These are phyloP conservation scores for Aspergillus olivimuriae DNA, from an alignment of 495 filamentous ascomycete genomes.

Conservation along the genomic window DNA sequence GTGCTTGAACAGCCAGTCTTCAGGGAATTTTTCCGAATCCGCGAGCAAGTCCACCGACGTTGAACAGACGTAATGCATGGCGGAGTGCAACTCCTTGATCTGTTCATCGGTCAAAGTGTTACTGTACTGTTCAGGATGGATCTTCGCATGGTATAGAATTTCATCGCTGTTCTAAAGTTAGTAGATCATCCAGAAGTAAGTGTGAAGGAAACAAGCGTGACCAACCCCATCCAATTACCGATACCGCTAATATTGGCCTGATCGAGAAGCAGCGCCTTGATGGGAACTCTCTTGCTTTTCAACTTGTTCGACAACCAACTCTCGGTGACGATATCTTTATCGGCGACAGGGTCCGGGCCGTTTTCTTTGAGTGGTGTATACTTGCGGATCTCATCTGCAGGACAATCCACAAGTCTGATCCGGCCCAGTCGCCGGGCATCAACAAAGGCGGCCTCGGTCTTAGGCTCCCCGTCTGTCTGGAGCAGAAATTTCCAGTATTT, in stretches of 20 bases:
- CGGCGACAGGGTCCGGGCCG: slow-evolving; percentile 87
- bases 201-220: slow-evolving; percentile 1
- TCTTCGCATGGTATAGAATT: slow-evolving; percentile 74
- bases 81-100: slow-evolving; percentile 62
- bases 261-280: slow-evolving; percentile 83
- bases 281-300: slow-evolving; percentile 65
- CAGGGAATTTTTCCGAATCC: slow-evolving; percentile 76
- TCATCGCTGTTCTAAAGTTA: slow-evolving; percentile 57
- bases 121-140: slow-evolving; percentile 90
- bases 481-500: slow-evolving; percentile 84
- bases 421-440: slow-evolving; percentile 71
- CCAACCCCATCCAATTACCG: slow-evolving; percentile 89
- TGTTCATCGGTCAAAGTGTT: slow-evolving; percentile 71
- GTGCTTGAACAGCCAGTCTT: slow-evolving; percentile 87
- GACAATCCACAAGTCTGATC: slow-evolving; percentile 76
- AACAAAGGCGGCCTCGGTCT: slow-evolving; percentile 74
- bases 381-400: slow-evolving; percentile 67
- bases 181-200: neutral
- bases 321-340: slow-evolving; percentile 66
- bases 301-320: slow-evolving; percentile 66
- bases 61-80: slow-evolving; percentile 71
- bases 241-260: slow-evolving; percentile 89
- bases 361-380: slow-evolving; percentile 77
- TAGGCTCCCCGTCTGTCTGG: slow-evolving; percentile 51
- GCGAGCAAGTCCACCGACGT: slow-evolving; percentile 72